Percentiles rank a stretch among this genome's conserved stretches.
Evolutionary conservation across 2,329 filamentous ascomycete genomes (phyloP).

Genomic region (Clarireedia homoeocarpa): DNA sequence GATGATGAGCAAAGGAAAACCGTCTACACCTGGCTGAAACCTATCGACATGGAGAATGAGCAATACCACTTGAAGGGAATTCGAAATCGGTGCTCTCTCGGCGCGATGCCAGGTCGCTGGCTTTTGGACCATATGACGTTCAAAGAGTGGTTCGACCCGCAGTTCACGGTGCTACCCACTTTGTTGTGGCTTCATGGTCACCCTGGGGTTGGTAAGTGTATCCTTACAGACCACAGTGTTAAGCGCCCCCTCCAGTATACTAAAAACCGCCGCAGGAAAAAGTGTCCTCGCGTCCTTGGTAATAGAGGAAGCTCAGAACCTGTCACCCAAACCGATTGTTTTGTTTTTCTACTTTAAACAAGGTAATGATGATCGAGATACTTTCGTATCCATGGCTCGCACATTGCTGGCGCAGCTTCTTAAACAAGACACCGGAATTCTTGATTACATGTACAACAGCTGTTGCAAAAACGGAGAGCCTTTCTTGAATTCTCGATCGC

Average conservation of each 20-base stretch:
- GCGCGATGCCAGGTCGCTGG: too few relatives aligned
- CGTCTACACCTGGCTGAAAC: too few relatives aligned
- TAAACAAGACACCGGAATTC: slow-evolving; percentile 22
- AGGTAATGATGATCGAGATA: slow-evolving; percentile 26
- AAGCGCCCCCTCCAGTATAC: too few relatives aligned
- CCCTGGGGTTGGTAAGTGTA: too few relatives aligned
- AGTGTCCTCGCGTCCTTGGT: slow-evolving; percentile 34
- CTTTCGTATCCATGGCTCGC: slow-evolving; percentile 29
- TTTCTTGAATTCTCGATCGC: slow-evolving; percentile 20
- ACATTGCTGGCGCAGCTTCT: slow-evolving; percentile 31
- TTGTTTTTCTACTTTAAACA: slow-evolving; percentile 36
- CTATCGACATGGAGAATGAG: too few relatives aligned
- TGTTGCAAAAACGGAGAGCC: slow-evolving; percentile 26
- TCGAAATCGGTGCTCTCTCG: too few relatives aligned
- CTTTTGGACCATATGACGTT: too few relatives aligned
- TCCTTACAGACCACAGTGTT: too few relatives aligned
- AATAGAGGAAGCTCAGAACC: slow-evolving; percentile 27
- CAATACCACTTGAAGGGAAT: too few relatives aligned
- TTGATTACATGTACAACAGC: slow-evolving; percentile 31
- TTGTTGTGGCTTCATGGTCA: slow-evolving; percentile 4
- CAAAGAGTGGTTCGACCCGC: too few relatives aligned
- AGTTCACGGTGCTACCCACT: too few relatives aligned
- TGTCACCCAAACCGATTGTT: slow-evolving; percentile 13
- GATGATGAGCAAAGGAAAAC: too few relatives aligned
- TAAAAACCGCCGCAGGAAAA: slow-evolving; percentile 20